Base-by-base conservation (phyloP, 2,329 filamentous ascomycete species). In the Pseudonectria foliicola region DNA sequence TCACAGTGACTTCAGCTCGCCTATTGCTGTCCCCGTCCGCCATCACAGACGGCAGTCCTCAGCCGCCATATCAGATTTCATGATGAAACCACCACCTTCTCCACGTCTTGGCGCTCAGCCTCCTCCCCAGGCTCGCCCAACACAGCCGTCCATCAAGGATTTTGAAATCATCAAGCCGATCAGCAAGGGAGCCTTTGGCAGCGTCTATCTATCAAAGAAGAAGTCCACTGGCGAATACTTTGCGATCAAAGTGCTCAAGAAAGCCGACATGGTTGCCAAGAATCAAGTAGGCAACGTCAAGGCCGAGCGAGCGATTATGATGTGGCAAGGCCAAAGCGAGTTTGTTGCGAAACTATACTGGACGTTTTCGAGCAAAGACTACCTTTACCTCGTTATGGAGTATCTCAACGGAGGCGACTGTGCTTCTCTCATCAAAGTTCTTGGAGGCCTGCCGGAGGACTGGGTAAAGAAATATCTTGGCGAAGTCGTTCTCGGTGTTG, bases 131-230 rank as follows among this genome's bases (percentile, higher is more conserved):
- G 85, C 88, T 31, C 82, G 88, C 38, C 87, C 90, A 21, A 82
- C 90, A 2, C 86, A 92, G 3, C 88, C 90, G 7, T 98, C 93
- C 0, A 98, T 98, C 65, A 96, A 96, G 52, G 92, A 98, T 55
- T 98, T 98, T 50, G 92, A 98, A 59, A 95, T 98, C 48, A 95
- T 98, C 66, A 98, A 98, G 56, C 92, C 92, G 6, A 98, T 98
- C 62, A 98, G 92, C 64, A 96, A 95, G 63, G 92, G 92, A 32
- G 92, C 92, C 4, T 98, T 98, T 59, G 92, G 92, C 5, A 96
- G 92, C 57, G 92, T 98, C 7, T 98, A 98, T 55, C 66, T 98
- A 23, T 90, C 92, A 1, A 98, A 96, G 66, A 98, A 98, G 71
- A 96, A 95, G 61, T 92, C 87, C 0, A 98, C 93, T 1, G 90